Base-by-base conservation (phyloP, 2,329 filamentous ascomycete species). In the Neofusicoccum ribis region DNA sequence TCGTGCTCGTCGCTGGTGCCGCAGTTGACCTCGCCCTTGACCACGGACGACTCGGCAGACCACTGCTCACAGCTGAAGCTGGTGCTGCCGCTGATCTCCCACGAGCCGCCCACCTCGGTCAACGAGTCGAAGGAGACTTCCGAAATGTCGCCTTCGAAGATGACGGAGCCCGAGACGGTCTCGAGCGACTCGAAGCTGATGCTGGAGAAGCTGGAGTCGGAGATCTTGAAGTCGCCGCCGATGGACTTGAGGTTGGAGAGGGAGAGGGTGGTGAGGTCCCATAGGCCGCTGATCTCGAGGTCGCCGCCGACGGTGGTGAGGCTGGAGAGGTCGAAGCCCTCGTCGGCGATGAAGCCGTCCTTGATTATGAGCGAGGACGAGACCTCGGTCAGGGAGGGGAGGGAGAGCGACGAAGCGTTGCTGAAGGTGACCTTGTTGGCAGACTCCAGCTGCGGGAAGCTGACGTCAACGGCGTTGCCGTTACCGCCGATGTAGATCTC, bases 121-220 rank as follows among this genome's bases (percentile, higher is more conserved):
- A 62, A 46, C 2, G 44, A 37, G 34, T 50, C 44, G 34, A 50
- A 47, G 46, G 59, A 50, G 43, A 51, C 59, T 15, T 37, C 31
- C 1, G 39, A 46, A 17, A 20, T 51, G 17, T 47, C n/a, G 37
- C 47, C 17, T 20, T 51, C 36, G 46, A 62, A 43, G 44, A 3
- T 2, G 14, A 62, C 34, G 59, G 49, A 44, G 17, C 59, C 59
- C 3, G 84, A 17, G 47, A 62, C 36, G 23, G 46, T 31, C 20
- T 62, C 44, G 36, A 62, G 59, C 20, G 17, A 31, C 23, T 62
- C 59, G 46, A 62, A 62, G 59, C 14, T 39, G 46, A 62, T 12
- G 59, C 46, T 62, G 44, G 59, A 51, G 46, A 62, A 51, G 59
- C 59, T 36, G 59, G 20, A 37, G 46, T 62, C 59, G 41, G 9